Evolutionary conservation across 345 rosid species (phyloP).

Genomic region (Eucalyptus erythrocorys): DNA sequence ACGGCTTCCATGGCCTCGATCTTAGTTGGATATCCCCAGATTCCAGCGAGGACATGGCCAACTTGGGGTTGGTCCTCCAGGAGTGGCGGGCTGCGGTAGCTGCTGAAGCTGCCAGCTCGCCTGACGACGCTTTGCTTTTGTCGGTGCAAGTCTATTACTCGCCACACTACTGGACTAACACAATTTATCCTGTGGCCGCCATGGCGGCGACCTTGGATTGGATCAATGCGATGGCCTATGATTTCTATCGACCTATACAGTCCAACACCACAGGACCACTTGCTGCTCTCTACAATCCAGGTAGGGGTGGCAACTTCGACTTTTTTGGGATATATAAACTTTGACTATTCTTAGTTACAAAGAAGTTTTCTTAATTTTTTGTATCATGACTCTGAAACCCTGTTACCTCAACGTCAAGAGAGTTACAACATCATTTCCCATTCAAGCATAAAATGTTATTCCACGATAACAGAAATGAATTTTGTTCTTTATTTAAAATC

Average conservation of each 20-base stretch:
- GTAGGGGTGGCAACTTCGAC: not conserved
- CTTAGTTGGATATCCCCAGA: constrained; percentile 48
- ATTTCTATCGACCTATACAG: constrained; percentile 36
- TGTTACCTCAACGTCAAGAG: not conserved
- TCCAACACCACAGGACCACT: constrained; percentile 37
- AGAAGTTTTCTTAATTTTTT: not conserved
- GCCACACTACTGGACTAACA: not conserved
- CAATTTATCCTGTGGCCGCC: constrained; percentile 20
- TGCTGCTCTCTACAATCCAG: constrained; percentile 49
- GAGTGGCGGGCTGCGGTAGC: constrained; percentile 40
- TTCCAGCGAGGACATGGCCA: constrained; percentile 20
- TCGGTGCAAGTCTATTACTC: constrained; percentile 37
- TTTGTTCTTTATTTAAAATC: not conserved
- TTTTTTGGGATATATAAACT: not conserved
- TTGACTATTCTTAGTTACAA: not conserved
- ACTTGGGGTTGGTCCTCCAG: constrained; percentile 18
- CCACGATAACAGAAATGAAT: too few species aligned
- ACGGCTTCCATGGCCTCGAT: constrained; percentile 51
- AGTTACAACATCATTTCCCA: not conserved
- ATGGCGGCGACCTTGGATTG: constrained; percentile 37
- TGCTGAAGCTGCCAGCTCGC: constrained; percentile 22
- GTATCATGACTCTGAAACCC: not conserved
- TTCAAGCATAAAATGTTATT: not conserved
- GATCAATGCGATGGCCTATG: constrained; percentile 52
- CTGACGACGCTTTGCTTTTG: constrained; percentile 17